Conservation (phyloP, 2,329 filamentous ascomycete genomes). For the Colletotrichum sublineola region DNA sequence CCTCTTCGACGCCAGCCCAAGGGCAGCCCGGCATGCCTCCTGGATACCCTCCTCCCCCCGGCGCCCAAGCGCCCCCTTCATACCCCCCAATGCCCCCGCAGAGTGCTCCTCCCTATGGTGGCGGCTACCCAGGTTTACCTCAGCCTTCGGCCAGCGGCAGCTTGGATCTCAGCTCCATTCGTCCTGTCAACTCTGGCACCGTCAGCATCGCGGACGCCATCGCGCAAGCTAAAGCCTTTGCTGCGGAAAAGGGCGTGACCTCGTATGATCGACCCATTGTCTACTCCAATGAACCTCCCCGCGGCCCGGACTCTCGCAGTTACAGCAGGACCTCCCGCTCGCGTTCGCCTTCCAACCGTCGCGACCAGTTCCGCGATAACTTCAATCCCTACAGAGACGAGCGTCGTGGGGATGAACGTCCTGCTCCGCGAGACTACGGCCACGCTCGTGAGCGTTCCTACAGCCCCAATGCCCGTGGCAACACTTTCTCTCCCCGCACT, state of each 20-base stretch:
- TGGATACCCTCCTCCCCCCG: slow-evolving; percentile 56
- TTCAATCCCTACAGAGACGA: slow-evolving; percentile 90
- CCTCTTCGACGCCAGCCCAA: slow-evolving; percentile 58
- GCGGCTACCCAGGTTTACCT: slow-evolving; percentile 64
- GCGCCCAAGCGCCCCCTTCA: slow-evolving; percentile 51
- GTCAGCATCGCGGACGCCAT: slow-evolving; percentile 88
- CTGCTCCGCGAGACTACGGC: slow-evolving; percentile 63
- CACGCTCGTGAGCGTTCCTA: slow-evolving; percentile 78
- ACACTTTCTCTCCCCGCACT: slow-evolving; percentile 71
- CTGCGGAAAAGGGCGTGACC: slow-evolving; percentile 80
- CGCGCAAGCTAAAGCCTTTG: slow-evolving; percentile 85
- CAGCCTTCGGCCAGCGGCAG: slow-evolving; percentile 81
- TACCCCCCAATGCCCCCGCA: slow-evolving; percentile 55
- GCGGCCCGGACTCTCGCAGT: slow-evolving; percentile 54
- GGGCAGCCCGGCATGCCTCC: slow-evolving; percentile 54
- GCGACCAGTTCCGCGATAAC: slow-evolving; percentile 80
- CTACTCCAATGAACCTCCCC: slow-evolving; percentile 55
- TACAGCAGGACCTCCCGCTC: slow-evolving; percentile 76
- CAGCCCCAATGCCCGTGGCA: slow-evolving; percentile 72
- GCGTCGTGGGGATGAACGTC: slow-evolving; percentile 74
- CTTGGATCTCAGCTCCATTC: slow-evolving; percentile 83
- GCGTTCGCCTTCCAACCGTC: slow-evolving; percentile 76
- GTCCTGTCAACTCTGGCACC: slow-evolving; percentile 83
- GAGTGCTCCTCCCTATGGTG: slow-evolving; percentile 52
- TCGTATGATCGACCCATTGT: slow-evolving; percentile 70